phyloP scores from a whole-genome alignment of 1,284 basidiomycete genomes.

The Rhodotorula sp. region DNA sequence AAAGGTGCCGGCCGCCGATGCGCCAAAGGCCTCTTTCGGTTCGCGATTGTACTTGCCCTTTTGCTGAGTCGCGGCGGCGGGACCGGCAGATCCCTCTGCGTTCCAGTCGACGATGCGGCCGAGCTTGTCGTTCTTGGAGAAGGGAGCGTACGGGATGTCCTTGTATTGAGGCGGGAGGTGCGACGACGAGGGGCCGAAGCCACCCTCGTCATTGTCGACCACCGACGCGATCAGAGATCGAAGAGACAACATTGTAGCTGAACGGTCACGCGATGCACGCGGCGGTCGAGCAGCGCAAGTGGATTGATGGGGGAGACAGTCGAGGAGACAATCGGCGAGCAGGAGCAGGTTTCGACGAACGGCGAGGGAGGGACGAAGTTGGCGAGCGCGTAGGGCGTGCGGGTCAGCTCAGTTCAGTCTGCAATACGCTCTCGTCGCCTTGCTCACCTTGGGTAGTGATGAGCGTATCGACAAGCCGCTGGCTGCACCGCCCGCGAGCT shows the following conservation, averaged over 20 bases:
- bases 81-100: conserved; percentile 17
- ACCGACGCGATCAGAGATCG: conserved; percentile 33
- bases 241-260: conserved; percentile 18
- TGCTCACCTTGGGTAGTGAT: too few species aligned
- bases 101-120: conserved; percentile 98
- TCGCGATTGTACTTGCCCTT: conserved; percentile 45
- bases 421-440: too few species aligned
- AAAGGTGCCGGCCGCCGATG: conserved; percentile 62
- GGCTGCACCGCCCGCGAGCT: too few species aligned
- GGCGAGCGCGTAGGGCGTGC: not conserved
- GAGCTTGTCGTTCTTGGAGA: conserved; percentile 97
- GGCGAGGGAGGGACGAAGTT: not conserved
- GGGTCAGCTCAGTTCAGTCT: too few species aligned
- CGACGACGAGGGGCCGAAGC: conserved; percentile 41
- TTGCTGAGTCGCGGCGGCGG: conserved; percentile 52
- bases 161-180: conserved; percentile 43
- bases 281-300: not conserved
- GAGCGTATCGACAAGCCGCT: too few species aligned
- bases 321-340: not conserved
- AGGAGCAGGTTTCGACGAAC: too few species aligned
- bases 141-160: conserved; percentile 87
- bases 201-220: conserved; percentile 37
- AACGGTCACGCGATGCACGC: not conserved
- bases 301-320: too few species aligned
- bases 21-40: conserved; percentile 53